Evolutionary conservation across 805 yeast genomes (phyloP), one percentile per base, ranked within the genome.

Genomic region (Yarrowia keelungensis): DNA sequence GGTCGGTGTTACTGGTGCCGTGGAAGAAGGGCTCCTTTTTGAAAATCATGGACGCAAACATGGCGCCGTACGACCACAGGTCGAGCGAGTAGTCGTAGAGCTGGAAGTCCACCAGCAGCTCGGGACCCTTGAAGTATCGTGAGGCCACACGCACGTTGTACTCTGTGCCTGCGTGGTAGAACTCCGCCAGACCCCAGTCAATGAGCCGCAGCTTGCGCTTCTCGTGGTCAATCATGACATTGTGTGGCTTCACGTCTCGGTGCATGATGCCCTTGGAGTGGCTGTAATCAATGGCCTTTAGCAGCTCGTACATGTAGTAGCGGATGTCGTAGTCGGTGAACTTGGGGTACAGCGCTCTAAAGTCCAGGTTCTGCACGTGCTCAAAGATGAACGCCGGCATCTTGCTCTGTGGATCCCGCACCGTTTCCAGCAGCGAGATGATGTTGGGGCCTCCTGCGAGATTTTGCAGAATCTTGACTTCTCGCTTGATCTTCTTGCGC

Each of bases 261-360:
- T 93, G 98, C 87, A 93, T 92, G 70, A 93, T 91, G 26, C 98
- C 98, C 92, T 90, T 90, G 12, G 97, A 90, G 79, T 93, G 98
- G 47, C 93, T 88, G 77, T 86, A 93, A 76, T 93, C 97, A 73
- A 93, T 82, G 12, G 97, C 97, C 73, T 77, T 87, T 71, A 93
- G 82, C 68, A 92, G 81, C 78, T 91, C 91, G 71, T 85, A 86
- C 84, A 92, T 89, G 77, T 93, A 92, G 80, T 83, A 91, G 73
- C 92, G 89, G 71, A 92, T 87, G 75, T 93, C 97, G 62, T 80
- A 74, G 72, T 87, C 89, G 16, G 90, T 83, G 74, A 93, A 87
- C 72, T 87, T 88, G 36, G 97, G 89, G 78, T 92, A 93, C 69
- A 93, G 82, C 8, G 87, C 83, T 71, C 97, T 83, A 79, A 91